Base-by-base conservation (phyloP, 2,329 filamentous ascomycete species). In the Grosmannia serpens region DNA sequence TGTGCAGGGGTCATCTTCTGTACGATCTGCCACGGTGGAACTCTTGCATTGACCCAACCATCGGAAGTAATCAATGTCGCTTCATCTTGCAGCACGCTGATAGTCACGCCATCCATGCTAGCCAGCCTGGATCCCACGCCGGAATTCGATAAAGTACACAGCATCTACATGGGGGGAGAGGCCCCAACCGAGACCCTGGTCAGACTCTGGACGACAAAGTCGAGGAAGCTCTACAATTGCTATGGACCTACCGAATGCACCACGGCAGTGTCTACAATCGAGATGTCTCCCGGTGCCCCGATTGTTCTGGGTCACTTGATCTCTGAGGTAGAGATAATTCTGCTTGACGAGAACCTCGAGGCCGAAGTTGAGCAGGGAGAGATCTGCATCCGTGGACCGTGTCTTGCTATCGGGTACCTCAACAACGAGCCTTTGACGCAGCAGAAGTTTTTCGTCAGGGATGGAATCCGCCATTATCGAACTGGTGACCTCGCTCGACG, bases 401-500 rank as follows among this genome's bases (percentile, higher is more conserved):
- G 29, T 15, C 29, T 53, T 13, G 50, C 50, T 9, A 15, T 6
- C 2, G 29, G 50, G 15, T 53, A 53, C 31, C 22, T n/a, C 50
- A n/a, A 53, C 6, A 35, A 53, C 29, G 24, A 15, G 8, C 27
- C 17, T 6, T 29, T 33, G 6, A 53, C 50, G 31, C n/a, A 13
- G 3, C 17, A 41, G 38, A 22, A 17, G 31, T 58, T 58, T 24
- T 13, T 53, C 22, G 24, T 3, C n/a, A 17, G 26, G 27, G 10
- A 29, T 3, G 50, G 50, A 6, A 13, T 31, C 38, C 50, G 56
- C 7, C 17, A 58, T 20, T 60, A 60, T 46, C 59, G 59, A 8
- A 60, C 52, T 1, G 54, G 51, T 4, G 56, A 60, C 29, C 44
- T 46, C 17, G 59, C 35, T 6, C 58, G 44, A 46, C 26, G 56